Evolutionary conservation across 768 basidiomycete species (phyloP), one percentile per base, ranked within the genome.

Genomic region (Suillus placidus): DNA sequence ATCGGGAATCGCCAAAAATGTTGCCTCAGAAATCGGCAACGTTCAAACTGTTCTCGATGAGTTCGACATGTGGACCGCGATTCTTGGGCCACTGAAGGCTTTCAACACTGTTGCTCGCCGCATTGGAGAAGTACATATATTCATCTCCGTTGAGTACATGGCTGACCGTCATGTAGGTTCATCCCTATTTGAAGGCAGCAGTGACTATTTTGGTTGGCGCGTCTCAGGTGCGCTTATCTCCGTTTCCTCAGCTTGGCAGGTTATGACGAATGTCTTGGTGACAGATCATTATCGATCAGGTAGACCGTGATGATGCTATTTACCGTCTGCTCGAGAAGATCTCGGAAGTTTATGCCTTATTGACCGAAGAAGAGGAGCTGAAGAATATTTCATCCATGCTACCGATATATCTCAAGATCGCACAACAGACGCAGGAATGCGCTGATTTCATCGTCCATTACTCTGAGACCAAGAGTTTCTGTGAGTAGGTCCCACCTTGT

Each of bases 391-490:
- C 6, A 45, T 67, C 57, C 9, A 23, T 54, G 45, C 26, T 30
- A 20, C 38, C 54, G 4, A 62, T 62, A n/a, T 34, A 61, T 18
- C n/a, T 34, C 2, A 49, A 51, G 23, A 60, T 62, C 23, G 66
- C 60, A 13, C 57, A 67, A 23, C 47, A 62, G 42, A 62, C 66
- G 30, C 35, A 38, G 2, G 66, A 67, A 26, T 67, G 67, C 45
- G 58, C 58, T 30, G 26, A 67, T 26, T 67, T 67, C 60, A 56
- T 67, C 12, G 34, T 18, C 34, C 49, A 34, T 20, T 67, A 67
- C 45, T 49, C 66, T 8, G 67, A 63, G 13, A 62, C 26, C 20
- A 67, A 67, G 57, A 60, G 5, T 34, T 67, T 67, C 40, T 60
- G 66, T 67, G 42, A 38, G 66, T 56, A 23, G 9, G 54, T 26